These are phyloP conservation scores for Alternaria incomplexa DNA, from an alignment of 2,329 filamentous ascomycete species.

Conservation along the genomic window DNA sequence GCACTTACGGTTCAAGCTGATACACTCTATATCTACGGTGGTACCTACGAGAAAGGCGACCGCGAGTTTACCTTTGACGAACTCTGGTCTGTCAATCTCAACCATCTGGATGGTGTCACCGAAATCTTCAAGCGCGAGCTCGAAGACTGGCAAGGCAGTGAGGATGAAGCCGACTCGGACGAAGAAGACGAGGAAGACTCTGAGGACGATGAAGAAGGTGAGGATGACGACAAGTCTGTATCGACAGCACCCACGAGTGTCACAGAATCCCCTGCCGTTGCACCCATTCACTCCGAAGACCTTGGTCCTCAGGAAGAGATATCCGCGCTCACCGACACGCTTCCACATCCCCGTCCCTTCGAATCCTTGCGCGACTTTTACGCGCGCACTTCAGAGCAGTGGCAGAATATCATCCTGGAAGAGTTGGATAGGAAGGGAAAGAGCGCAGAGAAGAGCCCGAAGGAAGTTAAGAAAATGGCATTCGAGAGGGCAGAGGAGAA, in stretches of 20 bases:
- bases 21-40: slow-evolving; percentile 90
- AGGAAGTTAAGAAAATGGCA: slow-evolving; percentile 90
- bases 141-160: slow-evolving; percentile 76
- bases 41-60: slow-evolving; percentile 94
- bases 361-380: slow-evolving; percentile 94
- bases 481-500: slow-evolving; percentile 94
- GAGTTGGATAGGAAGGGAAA: slow-evolving; percentile 66
- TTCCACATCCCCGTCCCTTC: slow-evolving; percentile 81
- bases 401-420: slow-evolving; percentile 86
- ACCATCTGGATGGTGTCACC: slow-evolving; percentile 91
- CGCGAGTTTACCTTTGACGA: slow-evolving; percentile 96
- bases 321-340: slow-evolving; percentile 68
- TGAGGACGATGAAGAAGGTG: slow-evolving; percentile 52
- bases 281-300: slow-evolving; percentile 44
- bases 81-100: slow-evolving; percentile 90
- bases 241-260: slow-evolving; percentile 62
- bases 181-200: slow-evolving; percentile 57
- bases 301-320: slow-evolving; percentile 59
- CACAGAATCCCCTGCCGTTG: slow-evolving; percentile 28
- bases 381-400: slow-evolving; percentile 81
- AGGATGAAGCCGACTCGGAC: slow-evolving; percentile 52
- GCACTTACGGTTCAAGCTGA: slow-evolving; percentile 91
- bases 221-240: slow-evolving; percentile 59
- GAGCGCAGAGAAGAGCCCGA: slow-evolving; percentile 72
- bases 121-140: slow-evolving; percentile 87